Base-by-base conservation (phyloP, 2,329 filamentous ascomycete genomes). In the Akanthomyces dipterigenus region DNA sequence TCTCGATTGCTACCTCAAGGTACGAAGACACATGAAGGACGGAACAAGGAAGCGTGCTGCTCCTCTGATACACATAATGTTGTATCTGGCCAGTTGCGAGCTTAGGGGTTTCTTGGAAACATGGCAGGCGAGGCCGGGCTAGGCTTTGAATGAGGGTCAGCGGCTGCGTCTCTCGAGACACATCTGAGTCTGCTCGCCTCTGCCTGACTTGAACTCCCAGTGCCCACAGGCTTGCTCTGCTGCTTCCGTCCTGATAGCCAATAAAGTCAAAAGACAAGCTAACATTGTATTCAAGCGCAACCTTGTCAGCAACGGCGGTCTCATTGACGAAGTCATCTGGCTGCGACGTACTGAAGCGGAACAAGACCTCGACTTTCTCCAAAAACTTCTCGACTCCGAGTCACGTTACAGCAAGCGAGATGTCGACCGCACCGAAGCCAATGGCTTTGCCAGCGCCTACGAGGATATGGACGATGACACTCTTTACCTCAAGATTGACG, bases 401-500 rank as follows among this genome's bases (percentile, higher is more conserved):
- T 65, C 68, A 8, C 69, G 67, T 14, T 80, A 80, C 65, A 73
- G 72, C 59, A 72, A 70, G 45, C 72, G 75, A 58, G 67, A 70
- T 43, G 70, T 76, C 34, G 68, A 74, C n/a, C 60, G 60, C n/a
- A 69, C 73, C 61, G 61, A 67, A 18, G 70, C 67, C 12, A 69
- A 70, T 18, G 74, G 73, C n/a, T 77, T 70, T 42, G 69, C 66
- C 7, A 67, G 71, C 28, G 74, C 78, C 5, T 80, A 79, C 55
- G 71, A 80, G 48, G 73, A 71, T 60, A 71, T 80, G 49, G 75
- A 81, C 64, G 77, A 80, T 62, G 77, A 81, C 60, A 70, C 76
- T 5, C 64, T 78, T 61, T 76, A 75, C 60, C 67, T 73, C 65
- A 72, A 77, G 70, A 73, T 73, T 54, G 72, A 73, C 49, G 71